Conservation (phyloP, 495 filamentous ascomycete species). For the Hyaloscypha variabilis region DNA sequence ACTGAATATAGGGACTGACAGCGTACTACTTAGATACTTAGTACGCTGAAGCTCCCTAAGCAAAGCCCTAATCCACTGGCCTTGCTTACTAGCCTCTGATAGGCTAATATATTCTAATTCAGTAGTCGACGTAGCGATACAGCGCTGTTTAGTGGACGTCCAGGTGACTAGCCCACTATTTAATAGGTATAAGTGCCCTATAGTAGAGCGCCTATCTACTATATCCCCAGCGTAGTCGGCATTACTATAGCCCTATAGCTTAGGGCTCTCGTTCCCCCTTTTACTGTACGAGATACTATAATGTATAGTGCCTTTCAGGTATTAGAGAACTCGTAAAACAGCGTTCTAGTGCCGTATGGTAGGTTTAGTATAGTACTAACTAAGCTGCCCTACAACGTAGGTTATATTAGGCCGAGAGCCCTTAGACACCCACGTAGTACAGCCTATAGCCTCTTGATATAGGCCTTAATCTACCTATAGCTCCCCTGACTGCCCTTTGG, state of each 20-base stretch:
- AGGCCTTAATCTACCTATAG: not conserved
- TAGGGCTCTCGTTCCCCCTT: not conserved
- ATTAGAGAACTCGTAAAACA: not conserved
- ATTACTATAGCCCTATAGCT: conserved; percentile 7
- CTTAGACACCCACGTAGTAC: not conserved
- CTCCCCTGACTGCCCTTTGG: not conserved
- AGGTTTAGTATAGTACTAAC: conserved; percentile 7
- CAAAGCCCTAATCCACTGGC: conserved; percentile 5
- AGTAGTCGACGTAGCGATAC: not conserved
- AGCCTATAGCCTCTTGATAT: conserved; percentile 14
- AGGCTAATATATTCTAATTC: conserved; percentile 18
- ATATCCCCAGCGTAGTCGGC: not conserved
- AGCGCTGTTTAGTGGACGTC: conserved; percentile 8
- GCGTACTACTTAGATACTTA: not conserved
- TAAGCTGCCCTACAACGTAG: conserved; percentile 4
- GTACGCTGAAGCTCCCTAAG: conserved; percentile 5
- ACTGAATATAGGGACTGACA: conserved; percentile 2
- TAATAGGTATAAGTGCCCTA: not conserved
- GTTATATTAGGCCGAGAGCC: conserved; percentile 9
- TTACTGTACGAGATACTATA: conserved; percentile 1
- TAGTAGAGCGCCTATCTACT: not conserved
- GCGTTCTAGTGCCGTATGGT: not conserved
- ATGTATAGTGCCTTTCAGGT: conserved; percentile 14
- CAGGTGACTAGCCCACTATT: not conserved
- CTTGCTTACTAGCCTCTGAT: conserved; percentile 2